A percentile compares a stretch with the other conserved stretches of the same genome.
Conservation (phyloP, 1,139 yeast genomes). For the Geotrichum klebahnii region DNA sequence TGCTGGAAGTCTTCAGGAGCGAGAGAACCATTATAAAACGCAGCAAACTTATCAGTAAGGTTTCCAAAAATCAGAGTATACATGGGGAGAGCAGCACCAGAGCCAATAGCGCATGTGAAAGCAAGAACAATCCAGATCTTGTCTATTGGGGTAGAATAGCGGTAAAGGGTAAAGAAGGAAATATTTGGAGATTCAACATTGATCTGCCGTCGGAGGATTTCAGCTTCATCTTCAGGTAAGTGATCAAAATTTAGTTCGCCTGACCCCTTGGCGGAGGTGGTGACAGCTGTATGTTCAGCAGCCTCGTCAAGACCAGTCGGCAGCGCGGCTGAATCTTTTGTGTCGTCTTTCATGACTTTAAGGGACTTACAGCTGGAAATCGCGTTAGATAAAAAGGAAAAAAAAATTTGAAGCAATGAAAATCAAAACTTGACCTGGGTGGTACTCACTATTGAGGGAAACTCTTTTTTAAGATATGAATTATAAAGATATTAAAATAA, state of each 20-base stretch:
- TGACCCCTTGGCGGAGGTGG: neutral
- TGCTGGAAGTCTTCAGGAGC: constrained; percentile 35
- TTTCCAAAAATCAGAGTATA: constrained; percentile 43
- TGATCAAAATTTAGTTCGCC: constrained; percentile 21
- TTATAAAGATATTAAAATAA: too few relatives aligned
- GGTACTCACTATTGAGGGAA: too few relatives aligned
- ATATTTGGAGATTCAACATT: constrained; percentile 30
- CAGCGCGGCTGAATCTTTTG: too few relatives aligned
- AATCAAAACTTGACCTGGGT: too few relatives aligned
- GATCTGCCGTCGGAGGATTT: constrained; percentile 37
- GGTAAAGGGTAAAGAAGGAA: constrained; percentile 36
- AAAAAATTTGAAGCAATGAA: too few relatives aligned
- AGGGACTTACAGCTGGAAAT: too few relatives aligned
- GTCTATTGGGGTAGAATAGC: constrained; percentile 39
- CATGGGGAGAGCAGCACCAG: constrained; percentile 43
- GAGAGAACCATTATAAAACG: constrained; percentile 34
- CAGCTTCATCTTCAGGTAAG: constrained; percentile 36
- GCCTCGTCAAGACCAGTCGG: too few relatives aligned
- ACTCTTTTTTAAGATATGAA: too few relatives aligned
- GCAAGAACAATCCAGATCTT: constrained; percentile 33
- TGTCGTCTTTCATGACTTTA: too few relatives aligned
- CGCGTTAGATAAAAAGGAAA: too few relatives aligned
- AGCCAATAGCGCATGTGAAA: constrained; percentile 34
- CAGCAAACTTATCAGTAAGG: constrained; percentile 40
- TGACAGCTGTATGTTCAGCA: neutral